phyloP scores from a whole-genome alignment of 2,329 filamentous ascomycete species.

The Clarireedia paspali region DNA sequence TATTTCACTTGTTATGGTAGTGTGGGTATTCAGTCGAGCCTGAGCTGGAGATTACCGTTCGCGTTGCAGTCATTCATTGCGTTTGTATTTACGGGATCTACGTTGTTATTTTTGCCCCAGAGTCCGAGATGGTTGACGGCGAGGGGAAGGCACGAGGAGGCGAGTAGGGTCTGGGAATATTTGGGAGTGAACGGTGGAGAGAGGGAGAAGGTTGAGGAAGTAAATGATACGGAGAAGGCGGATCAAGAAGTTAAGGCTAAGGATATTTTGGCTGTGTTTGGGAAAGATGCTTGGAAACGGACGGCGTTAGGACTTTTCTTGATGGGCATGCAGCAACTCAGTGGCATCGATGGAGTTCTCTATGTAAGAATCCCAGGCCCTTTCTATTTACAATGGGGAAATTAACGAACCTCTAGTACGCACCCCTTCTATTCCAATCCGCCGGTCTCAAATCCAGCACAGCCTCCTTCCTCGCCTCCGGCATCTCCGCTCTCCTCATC shows the following conservation, averaged over 20 bases:
- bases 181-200: conserved; percentile 21
- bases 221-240: conserved; percentile 5
- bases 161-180: conserved; percentile 32
- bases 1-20: conserved; percentile 56
- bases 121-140: conserved; percentile 50
- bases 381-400: neutral
- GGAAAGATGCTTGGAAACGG: conserved; percentile 36
- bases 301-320: conserved; percentile 48
- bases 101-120: conserved; percentile 40
- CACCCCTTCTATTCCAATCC: conserved; percentile 50
- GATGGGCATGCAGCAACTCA: conserved; percentile 52
- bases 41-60: conserved; percentile 51
- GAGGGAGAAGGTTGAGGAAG: conserved; percentile 20
- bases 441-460: conserved; percentile 47
- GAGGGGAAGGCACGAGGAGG: conserved; percentile 39
- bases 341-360: conserved; percentile 54
- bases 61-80: conserved; percentile 38
- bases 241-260: conserved; percentile 12
- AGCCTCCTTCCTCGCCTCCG: conserved; percentile 52
- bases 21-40: conserved; percentile 36
- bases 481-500: conserved; percentile 51
- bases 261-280: conserved; percentile 27
- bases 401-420: conserved; percentile 38
- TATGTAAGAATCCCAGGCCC: conserved; percentile 38
- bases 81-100: conserved; percentile 31